Evolutionary conservation across 768 basidiomycete genomes (phyloP).

Genomic region (Mycena albidolilacea): DNA sequence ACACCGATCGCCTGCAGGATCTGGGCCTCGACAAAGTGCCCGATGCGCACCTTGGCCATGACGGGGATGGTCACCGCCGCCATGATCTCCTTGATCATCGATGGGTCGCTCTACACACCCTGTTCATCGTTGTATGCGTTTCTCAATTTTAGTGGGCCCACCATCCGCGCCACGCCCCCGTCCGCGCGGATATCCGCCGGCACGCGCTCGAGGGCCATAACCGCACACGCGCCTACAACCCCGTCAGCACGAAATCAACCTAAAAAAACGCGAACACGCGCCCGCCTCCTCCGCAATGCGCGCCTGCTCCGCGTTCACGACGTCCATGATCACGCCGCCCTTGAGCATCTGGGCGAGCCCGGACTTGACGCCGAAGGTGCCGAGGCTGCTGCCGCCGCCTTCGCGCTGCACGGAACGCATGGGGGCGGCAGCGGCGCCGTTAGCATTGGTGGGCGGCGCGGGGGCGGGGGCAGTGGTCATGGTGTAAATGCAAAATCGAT

Average conservation of each 20-base stretch:
- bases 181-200: constrained; percentile 94
- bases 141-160: constrained; percentile 44
- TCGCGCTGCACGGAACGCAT: constrained; percentile 56
- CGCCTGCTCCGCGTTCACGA: constrained; percentile 78
- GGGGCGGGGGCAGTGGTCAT: constrained; percentile 27
- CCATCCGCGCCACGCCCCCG: constrained; percentile 98
- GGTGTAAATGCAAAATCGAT: background rate
- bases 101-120: constrained; percentile 82
- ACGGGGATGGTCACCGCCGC: constrained; percentile 97
- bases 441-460: constrained; percentile 39
- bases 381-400: constrained; percentile 60
- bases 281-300: constrained; percentile 18
- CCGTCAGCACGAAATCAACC: background rate
- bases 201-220: constrained; percentile 97
- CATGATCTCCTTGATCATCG: constrained; percentile 97
- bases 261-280: constrained; percentile 70
- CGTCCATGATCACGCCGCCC: constrained; percentile 97
- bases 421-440: constrained; percentile 53
- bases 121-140: background rate
- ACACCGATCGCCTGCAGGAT: constrained; percentile 95
- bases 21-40: constrained; percentile 97
- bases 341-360: constrained; percentile 98
- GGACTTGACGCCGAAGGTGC: constrained; percentile 83
- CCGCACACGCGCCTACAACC: constrained; percentile 80
- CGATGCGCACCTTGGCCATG: constrained; percentile 95